phyloP scores from a whole-genome alignment of 257 asterid genomes.

The Plectranthus barbatus region DNA sequence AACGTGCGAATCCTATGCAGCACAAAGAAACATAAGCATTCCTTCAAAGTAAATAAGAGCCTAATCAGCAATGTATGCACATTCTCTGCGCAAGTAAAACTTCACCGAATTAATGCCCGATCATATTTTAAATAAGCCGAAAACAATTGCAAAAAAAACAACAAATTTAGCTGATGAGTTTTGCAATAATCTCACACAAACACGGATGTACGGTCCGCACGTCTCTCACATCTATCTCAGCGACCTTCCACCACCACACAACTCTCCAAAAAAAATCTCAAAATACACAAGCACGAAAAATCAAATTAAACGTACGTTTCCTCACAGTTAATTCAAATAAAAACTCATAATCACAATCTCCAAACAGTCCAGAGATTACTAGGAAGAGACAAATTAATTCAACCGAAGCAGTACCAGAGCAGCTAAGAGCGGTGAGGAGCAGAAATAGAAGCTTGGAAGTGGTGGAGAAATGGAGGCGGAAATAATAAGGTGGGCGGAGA shows the following conservation, averaged over 20 bases:
- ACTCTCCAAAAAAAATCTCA: slow-evolving; percentile 1
- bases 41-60: not conserved
- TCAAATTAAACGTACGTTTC: slow-evolving; percentile 5
- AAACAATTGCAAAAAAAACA: not conserved
- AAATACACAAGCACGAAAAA: slow-evolving; percentile 2
- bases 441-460: too few species aligned
- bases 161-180: slow-evolving; percentile 5
- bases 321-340: not conserved
- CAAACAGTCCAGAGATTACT: slow-evolving; percentile 7
- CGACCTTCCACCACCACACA: slow-evolving; percentile 17
- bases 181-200: slow-evolving; percentile 10
- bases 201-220: slow-evolving; percentile 9
- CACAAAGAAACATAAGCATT: not conserved
- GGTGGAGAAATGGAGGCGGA: not conserved
- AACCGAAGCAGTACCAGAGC: not conserved
- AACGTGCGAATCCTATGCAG: not conserved
- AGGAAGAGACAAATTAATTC: not conserved
- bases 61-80: not conserved
- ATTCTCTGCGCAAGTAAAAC: not conserved
- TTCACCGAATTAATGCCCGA: not conserved
- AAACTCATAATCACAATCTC: slow-evolving; percentile 12
- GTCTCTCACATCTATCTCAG: slow-evolving; percentile 12
- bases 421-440: not conserved
- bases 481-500: slow-evolving; percentile 19
- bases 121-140: not conserved